Percentiles rank a stretch among this genome's conserved stretches.
phyloP scores from a whole-genome alignment of 768 basidiomycete species.

The Suillus lakei region DNA sequence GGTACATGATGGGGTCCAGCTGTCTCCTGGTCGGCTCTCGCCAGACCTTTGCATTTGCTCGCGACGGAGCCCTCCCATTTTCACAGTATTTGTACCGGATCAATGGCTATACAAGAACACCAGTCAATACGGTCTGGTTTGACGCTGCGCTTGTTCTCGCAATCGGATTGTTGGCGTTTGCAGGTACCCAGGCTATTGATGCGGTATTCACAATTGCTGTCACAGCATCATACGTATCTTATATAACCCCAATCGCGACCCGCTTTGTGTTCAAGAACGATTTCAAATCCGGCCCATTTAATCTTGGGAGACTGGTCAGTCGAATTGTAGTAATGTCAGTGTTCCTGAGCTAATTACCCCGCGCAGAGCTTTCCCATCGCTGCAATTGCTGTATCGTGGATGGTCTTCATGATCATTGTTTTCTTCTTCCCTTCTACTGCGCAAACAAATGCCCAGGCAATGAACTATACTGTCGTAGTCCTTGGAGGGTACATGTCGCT shows the following conservation, averaged over 20 bases:
- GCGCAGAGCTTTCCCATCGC: conserved; percentile 34
- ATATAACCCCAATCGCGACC: conserved; percentile 58
- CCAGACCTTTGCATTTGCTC: conserved; percentile 73
- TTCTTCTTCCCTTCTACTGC: conserved; percentile 38
- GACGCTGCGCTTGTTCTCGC: conserved; percentile 50
- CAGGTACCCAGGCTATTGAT: conserved; percentile 59
- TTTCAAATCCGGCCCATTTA: conserved; percentile 62
- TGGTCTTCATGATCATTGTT: conserved; percentile 40
- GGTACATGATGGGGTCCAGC: conserved; percentile 65
- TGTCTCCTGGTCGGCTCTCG: conserved; percentile 52
- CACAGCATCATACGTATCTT: conserved; percentile 52
- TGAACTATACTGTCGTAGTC: conserved; percentile 45
- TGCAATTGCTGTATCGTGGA: conserved; percentile 37
- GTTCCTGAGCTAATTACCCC: neutral
- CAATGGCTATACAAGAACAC: conserved; percentile 55
- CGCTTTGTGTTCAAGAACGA: conserved; percentile 51
- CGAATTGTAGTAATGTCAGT: neutral
- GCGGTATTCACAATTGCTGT: conserved; percentile 60
- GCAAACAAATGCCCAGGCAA: conserved; percentile 30
- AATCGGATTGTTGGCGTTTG: conserved; percentile 64
- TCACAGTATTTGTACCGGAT: conserved; percentile 64
- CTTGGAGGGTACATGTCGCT: conserved; percentile 36
- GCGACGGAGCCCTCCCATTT: conserved; percentile 70
- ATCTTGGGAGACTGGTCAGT: conserved; percentile 40
- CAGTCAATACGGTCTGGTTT: conserved; percentile 60